A percentile compares a stretch with the other conserved stretches of the same genome.
phyloP scores from a whole-genome alignment of 306 rosid genomes.

The Begonia fuchsioides region DNA sequence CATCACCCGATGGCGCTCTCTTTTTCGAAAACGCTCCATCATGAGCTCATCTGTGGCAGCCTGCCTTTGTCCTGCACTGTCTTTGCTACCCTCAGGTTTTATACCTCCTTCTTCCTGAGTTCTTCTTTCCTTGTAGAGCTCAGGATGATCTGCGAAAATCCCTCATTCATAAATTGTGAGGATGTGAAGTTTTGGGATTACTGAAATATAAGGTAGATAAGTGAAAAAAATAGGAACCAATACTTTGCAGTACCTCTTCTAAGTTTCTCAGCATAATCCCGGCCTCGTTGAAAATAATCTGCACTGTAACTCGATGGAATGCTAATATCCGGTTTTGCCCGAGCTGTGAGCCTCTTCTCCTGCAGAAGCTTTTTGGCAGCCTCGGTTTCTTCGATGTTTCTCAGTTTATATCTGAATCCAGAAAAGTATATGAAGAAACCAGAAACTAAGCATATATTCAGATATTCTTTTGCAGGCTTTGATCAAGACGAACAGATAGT shows the following conservation, averaged over 20 bases:
- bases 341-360: conserved; percentile 82
- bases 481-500: too few relatives aligned
- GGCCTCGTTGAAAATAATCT: conserved; percentile 96
- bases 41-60: conserved; percentile 92
- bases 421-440: background rate
- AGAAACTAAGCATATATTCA: too few relatives aligned
- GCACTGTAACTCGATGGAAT: conserved; percentile 93
- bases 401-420: conserved; percentile 63
- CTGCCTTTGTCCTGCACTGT: conserved; percentile 64
- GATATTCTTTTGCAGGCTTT: too few relatives aligned
- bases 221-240: conserved; percentile 7
- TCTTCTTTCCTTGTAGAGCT: conserved; percentile 72
- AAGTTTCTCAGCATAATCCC: conserved; percentile 96
- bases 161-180: conserved; percentile 11
- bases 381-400: conserved; percentile 94
- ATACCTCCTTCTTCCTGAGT: conserved; percentile 49
- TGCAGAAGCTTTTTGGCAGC: conserved; percentile 92
- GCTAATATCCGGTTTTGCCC: conserved; percentile 66
- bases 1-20: conserved; percentile 91
- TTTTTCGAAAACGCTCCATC: conserved; percentile 90
- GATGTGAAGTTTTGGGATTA: background rate
- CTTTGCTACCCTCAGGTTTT: conserved; percentile 39
- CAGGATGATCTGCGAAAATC: conserved; percentile 83
- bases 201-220: background rate
- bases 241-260: conserved; percentile 47